These are phyloP conservation scores for Suhomyces atakaporum DNA, from an alignment of 1,139 yeast genomes.

Conservation along the genomic window DNA sequence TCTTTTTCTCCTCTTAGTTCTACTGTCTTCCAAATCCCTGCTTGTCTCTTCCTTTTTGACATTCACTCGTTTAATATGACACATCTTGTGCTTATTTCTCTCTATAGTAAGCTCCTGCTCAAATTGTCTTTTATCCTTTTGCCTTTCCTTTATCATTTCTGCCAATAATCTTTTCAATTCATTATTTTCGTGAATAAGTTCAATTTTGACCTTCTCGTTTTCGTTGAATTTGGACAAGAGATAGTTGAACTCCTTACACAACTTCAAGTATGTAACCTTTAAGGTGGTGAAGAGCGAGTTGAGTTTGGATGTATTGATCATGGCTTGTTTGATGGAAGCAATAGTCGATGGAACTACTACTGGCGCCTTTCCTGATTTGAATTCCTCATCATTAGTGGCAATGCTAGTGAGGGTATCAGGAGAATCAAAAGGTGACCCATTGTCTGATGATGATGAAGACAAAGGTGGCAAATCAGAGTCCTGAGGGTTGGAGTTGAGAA, in stretches of 20 bases:
- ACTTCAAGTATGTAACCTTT: constrained; percentile 36
- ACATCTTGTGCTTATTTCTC: constrained; percentile 14
- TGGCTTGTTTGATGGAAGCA: constrained; percentile 28
- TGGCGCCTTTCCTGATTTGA: constrained; percentile 7
- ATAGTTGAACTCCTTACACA: constrained; percentile 41
- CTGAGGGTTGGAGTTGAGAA: constrained; percentile 1
- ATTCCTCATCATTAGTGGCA: constrained; percentile 18
- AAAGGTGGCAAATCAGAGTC: constrained; percentile 5
- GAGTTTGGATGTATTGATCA: constrained; percentile 30
- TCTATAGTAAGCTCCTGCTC: constrained; percentile 18
- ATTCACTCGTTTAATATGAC: not conserved
- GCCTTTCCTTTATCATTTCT: constrained; percentile 29
- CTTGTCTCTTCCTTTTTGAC: not conserved
- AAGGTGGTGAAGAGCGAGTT: constrained; percentile 34
- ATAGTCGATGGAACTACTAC: constrained; percentile 24
- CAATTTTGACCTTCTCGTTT: constrained; percentile 36
- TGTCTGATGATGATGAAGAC: constrained; percentile 13
- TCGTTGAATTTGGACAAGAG: constrained; percentile 37
- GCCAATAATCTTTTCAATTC: constrained; percentile 31
- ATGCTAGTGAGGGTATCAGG: constrained; percentile 17
- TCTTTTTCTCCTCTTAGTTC: constrained; percentile 9
- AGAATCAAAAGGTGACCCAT: constrained; percentile 21
- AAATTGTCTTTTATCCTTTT: constrained; percentile 15
- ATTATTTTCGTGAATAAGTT: constrained; percentile 38
- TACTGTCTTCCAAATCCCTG: constrained; percentile 1